Evolutionary conservation across 73 alveolate species (phyloP), one percentile per base, ranked within the genome.

Genomic region (Breviolum minutum): DNA sequence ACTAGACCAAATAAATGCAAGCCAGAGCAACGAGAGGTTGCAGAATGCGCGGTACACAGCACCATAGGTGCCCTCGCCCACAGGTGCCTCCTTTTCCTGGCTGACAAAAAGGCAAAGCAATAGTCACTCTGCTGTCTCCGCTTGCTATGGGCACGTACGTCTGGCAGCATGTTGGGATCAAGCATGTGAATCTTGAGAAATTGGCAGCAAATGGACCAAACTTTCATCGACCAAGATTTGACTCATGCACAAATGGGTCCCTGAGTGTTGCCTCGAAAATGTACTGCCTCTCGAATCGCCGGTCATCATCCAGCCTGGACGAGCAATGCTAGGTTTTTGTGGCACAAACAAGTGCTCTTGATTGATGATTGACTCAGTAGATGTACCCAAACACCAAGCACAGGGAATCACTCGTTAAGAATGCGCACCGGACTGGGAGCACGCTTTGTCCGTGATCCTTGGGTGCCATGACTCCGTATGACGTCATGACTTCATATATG

Each of bases 21-120:
- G 98, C 98, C 98, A 73, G 98, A n/a, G 40, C 22, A 80, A 26
- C 98, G 87, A 92, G 48, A 79, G 81, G 22, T 92, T 92, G 98
- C 90, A 73, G 80, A 84, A 85, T 74, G 99, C 99, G 95, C 99
- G 99, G 94, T 99, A 99, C 81, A 99, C 99, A 29, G 99, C 99
- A 24, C 99, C 99, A 94, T 99, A 99, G 48, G 99, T 99, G 63
- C 99, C 99, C 97, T 99, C 99, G 5, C 99, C 99, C 19, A 92
- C 98, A 7, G 98, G 98, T 20, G 83, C 83, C 22, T 92, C 98
- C 60, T 92, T 92, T 30, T 92, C 98, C 98, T 92, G 89, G 48
- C 82, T n/a, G n/a, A n/a, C n/a, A n/a, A n/a, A n/a, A n/a, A n/a
- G n/a, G n/a, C n/a, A n/a, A n/a, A n/a, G n/a, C 13, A 32, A 30